Base-by-base conservation (phyloP, 345 rosid genomes). In the Gossypium thurberi region DNA sequence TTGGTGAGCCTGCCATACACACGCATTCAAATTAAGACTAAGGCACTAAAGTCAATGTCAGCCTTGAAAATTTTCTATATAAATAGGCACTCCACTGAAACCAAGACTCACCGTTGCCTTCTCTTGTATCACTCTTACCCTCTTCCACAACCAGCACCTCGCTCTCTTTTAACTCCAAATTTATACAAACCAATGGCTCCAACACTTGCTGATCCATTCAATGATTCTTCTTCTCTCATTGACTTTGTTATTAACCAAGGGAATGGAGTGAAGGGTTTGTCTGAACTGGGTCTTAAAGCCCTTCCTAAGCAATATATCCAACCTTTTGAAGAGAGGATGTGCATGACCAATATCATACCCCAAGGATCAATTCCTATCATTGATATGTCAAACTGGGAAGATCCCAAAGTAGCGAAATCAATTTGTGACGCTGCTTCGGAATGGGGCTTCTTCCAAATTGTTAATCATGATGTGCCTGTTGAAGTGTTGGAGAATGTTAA, bases 361-460 rank as follows among this genome's bases (percentile, higher is more conserved):
- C 37, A 59, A 14, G 44, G 59, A 7, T 26, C 51, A 6, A 68
- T 68, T 68, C 78, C 62, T 6, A 10, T 48, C 1, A 75, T 75
- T 10, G 69, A 75, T 69, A 51, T 68, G 37, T 75, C 78, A 11
- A 48, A 75, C 0, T 33, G 48, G 62, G 56, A 62, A 20, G 62
- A 60, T 6, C 69, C 69, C 4, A 0, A 66, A 10, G 69, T 71
- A 10, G 48, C 37, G 0, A 53, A 71, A 63, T 75, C 69, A 0
- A 59, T 75, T 10, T 51, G 58, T 13, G 73, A 75, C 9, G 82
- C 78, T 12, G 76, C 78, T 3, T 26, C 64, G 0, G 51, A 66
- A 51, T 79, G 68, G 78, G 82, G 82, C 4, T 75, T 79, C 77
- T 79, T 79, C 50, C 77, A 75, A n/a, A 66, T 75, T 8, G 17